Evolutionary conservation across 257 asterid genomes (phyloP).

Genomic region (Fraxinus cuspidata): DNA sequence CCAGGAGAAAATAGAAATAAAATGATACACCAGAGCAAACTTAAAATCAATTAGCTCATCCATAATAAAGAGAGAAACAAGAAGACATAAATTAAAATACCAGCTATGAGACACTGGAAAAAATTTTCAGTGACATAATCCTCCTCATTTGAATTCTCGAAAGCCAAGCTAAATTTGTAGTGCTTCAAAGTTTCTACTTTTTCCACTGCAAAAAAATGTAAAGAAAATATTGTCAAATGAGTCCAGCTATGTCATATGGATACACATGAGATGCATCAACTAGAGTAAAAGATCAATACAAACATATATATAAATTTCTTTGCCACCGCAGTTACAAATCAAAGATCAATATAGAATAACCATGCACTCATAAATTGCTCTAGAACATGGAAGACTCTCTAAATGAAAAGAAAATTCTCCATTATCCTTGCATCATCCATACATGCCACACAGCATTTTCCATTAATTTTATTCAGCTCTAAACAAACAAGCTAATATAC

Average conservation of each 20-base stretch:
- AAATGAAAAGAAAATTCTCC: no score
- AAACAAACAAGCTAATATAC: slow-evolving; percentile 19
- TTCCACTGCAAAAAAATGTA: slow-evolving; percentile 71
- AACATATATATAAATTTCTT: no score
- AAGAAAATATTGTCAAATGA: neutral
- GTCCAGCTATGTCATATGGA: neutral
- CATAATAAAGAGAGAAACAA: no score
- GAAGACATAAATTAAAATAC: slow-evolving; percentile 41
- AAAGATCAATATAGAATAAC: no score
- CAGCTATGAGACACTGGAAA: slow-evolving; percentile 96
- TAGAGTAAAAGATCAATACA: neutral
- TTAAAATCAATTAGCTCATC: no score
- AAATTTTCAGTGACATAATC: slow-evolving; percentile 95
- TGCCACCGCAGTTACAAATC: no score
- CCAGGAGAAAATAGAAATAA: neutral
- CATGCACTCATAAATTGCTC: no score
- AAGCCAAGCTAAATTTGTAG: slow-evolving; percentile 94
- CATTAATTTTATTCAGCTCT: neutral
- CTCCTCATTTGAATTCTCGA: slow-evolving; percentile 95
- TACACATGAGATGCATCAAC: slow-evolving; percentile 1
- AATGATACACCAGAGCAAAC: neutral
- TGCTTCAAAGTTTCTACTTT: slow-evolving; percentile 73
- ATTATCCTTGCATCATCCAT: neutral
- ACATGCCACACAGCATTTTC: neutral
- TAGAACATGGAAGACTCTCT: no score